Evolutionary conservation across 805 yeast species (phyloP).

Genomic region (Wickerhamiella parazyma): DNA sequence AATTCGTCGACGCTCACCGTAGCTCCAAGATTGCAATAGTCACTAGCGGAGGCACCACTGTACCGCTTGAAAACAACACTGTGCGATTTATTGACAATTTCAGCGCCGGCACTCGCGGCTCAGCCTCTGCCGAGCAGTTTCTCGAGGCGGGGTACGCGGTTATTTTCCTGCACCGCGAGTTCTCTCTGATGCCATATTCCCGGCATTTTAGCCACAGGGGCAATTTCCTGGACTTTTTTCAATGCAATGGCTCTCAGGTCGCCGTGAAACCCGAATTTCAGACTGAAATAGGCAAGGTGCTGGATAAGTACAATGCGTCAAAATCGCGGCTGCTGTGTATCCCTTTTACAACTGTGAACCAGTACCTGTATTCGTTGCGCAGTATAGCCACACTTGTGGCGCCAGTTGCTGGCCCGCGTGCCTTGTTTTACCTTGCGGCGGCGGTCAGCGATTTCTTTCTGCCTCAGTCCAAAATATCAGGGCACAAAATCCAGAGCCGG

Average conservation of each 20-base stretch:
- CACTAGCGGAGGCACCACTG: conserved; percentile 96
- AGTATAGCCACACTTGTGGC: conserved; percentile 49
- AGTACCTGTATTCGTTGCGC: conserved; percentile 74
- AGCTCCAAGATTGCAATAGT: conserved; percentile 55
- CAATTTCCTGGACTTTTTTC: conserved; percentile 72
- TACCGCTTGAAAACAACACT: conserved; percentile 91
- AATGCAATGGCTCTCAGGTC: conserved; percentile 33
- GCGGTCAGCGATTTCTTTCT: conserved; percentile 95
- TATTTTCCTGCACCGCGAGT: conserved; percentile 82
- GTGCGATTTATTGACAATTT: conserved; percentile 94
- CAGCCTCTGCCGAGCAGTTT: conserved; percentile 87
- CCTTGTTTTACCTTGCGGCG: conserved; percentile 83
- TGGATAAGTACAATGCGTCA: conserved; percentile 35
- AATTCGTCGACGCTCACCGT: conserved; percentile 48
- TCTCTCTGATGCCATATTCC: conserved; percentile 83
- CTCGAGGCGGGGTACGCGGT: conserved; percentile 81
- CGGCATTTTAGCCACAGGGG: conserved; percentile 74
- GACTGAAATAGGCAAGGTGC: conserved; percentile 44
- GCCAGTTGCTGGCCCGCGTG: conserved; percentile 34
- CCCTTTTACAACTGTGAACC: conserved; percentile 92
- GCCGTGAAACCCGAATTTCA: conserved; percentile 49
- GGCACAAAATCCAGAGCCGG: conserved; percentile 87
- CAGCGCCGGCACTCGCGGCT: conserved; percentile 96
- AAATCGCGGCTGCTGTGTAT: conserved; percentile 45
- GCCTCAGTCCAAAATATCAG: conserved; percentile 73